Base-by-base conservation (phyloP, 163 green algal species). In the Prototheca wickerhamii region DNA sequence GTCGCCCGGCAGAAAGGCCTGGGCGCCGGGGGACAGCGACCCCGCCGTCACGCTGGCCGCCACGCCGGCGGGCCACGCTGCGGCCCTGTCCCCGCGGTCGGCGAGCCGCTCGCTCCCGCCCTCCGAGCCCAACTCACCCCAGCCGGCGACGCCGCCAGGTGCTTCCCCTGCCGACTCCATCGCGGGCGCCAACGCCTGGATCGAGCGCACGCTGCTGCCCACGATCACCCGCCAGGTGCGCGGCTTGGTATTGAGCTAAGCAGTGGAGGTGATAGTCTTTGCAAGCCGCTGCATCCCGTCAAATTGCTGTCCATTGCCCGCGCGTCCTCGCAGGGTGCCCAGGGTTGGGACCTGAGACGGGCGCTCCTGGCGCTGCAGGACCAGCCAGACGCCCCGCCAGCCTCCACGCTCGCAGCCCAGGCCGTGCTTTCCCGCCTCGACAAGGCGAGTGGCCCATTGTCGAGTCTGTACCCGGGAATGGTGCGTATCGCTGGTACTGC, bases 271-370 rank as follows among this genome's bases (percentile, higher is more conserved):
- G 51, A 29, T 40, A 17, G 18, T 15, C 2, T 49, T 61, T 46
- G 10, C 31, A 44, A 34, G n/a, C n/a, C n/a, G n/a, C n/a, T n/a
- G n/a, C n/a, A n/a, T n/a, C n/a, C n/a, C n/a, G n/a, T n/a, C n/a
- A n/a, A n/a, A n/a, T n/a, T n/a, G n/a, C n/a, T n/a, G n/a, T n/a
- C n/a, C n/a, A n/a, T n/a, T n/a, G n/a, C n/a, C n/a, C n/a, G n/a
- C n/a, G n/a, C n/a, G n/a, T n/a, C n/a, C n/a, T n/a, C n/a, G n/a
- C n/a, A 82, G 70, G 79, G 83, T 18, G 31, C 25, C 2, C 50
- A 74, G 4, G 83, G 83, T 3, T 91, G 81, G 81, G 83, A 90
- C 72, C 61, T 91, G 50, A 29, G 77, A 6, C 23, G 15, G 15
- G 84, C 78, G 20, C 54, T 82, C 23, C 58, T 56, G 6, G 60